phyloP scores from a whole-genome alignment of 1,284 basidiomycete species.

The Malassezia dermatis region DNA sequence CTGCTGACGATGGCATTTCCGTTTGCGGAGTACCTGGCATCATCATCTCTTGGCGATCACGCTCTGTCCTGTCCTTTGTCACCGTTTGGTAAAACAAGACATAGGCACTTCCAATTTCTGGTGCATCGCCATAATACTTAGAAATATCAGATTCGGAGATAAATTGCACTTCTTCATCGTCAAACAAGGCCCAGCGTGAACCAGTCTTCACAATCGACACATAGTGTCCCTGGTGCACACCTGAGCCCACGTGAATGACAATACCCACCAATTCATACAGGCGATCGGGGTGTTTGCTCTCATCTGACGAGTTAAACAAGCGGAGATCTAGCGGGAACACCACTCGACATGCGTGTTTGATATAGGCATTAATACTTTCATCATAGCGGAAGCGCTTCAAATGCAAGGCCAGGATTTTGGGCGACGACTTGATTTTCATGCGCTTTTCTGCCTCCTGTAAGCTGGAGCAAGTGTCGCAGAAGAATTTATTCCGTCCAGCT shows the following conservation, averaged over 20 bases:
- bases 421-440: slow-evolving; percentile 94
- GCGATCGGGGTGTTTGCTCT: slow-evolving; percentile 70
- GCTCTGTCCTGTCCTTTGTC: slow-evolving; percentile 51
- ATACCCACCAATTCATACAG: slow-evolving; percentile 89
- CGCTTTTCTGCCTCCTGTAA: slow-evolving; percentile 95
- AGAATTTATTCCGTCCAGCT: slow-evolving; percentile 94
- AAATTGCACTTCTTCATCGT: slow-evolving; percentile 80
- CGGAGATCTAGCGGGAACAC: slow-evolving; percentile 88
- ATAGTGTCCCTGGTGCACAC: slow-evolving; percentile 93
- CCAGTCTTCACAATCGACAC: slow-evolving; percentile 84
- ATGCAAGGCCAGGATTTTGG: slow-evolving; percentile 86
- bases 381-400: slow-evolving; percentile 97
- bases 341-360: slow-evolving; percentile 90
- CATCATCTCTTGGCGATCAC: neutral
- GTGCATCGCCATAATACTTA: slow-evolving; percentile 85
- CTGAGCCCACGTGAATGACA: slow-evolving; percentile 91
- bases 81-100: slow-evolving; percentile 93
- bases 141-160: slow-evolving; percentile 81
- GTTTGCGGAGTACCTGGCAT: neutral
- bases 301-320: slow-evolving; percentile 92
- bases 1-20: neutral
- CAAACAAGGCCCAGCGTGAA: slow-evolving; percentile 75
- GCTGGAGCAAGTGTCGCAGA: slow-evolving; percentile 91
- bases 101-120: slow-evolving; percentile 72
- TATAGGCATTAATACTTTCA: slow-evolving; percentile 72